Percentiles rank a stretch among this genome's conserved stretches.
Conservation (phyloP, 1,284 basidiomycete genomes). For the Melampsora abietis-canadensis region DNA sequence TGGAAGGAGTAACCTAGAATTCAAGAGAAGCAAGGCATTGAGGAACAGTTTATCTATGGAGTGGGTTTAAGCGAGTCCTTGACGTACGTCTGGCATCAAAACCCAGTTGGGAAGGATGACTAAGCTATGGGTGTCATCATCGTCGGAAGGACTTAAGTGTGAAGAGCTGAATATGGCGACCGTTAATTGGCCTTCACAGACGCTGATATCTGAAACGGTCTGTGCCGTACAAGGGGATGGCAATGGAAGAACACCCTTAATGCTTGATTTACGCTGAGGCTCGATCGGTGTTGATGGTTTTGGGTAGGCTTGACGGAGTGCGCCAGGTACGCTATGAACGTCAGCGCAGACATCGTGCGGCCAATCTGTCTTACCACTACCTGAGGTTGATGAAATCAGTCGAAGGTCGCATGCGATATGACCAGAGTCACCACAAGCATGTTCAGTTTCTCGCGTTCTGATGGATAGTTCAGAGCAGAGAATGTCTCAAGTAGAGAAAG, state of each 20-base stretch:
- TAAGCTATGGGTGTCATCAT: conserved; percentile 12
- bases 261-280: not conserved
- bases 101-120: conserved; percentile 19
- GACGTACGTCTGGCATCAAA: not conserved
- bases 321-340: not conserved
- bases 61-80: too few species aligned
- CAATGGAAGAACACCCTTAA: conserved; percentile 5
- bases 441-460: too few species aligned
- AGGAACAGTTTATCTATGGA: too few species aligned
- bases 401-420: too few species aligned
- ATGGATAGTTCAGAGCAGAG: not conserved
- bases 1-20: conserved; percentile 8
- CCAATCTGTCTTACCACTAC: conserved; percentile 21
- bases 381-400: not conserved
- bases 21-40: too few species aligned
- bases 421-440: too few species aligned
- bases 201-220: not conserved
- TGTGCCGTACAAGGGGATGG: not conserved
- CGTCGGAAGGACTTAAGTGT: conserved; percentile 4
- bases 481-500: not conserved
- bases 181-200: not conserved
- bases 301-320: not conserved
- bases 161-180: conserved; percentile 13
- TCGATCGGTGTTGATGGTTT: not conserved
- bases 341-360: conserved; percentile 15